These are phyloP conservation scores for Jaltomata sinuosa DNA, from an alignment of 257 asterid species.

Conservation along the genomic window DNA sequence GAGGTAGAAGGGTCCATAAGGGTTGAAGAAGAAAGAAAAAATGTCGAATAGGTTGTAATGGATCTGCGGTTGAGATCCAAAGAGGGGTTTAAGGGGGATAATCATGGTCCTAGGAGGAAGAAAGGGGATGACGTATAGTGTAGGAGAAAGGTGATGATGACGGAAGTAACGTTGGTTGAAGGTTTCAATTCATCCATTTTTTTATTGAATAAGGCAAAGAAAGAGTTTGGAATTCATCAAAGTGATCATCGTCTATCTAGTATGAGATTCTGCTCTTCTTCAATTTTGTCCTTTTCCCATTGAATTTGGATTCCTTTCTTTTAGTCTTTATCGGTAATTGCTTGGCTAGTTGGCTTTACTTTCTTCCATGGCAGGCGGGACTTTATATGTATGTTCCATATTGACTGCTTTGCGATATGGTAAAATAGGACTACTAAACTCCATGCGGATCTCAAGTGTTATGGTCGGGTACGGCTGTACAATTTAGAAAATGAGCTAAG, in stretches of 20 bases:
- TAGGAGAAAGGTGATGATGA: neutral
- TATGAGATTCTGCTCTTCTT: neutral
- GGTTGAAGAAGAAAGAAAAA: neutral
- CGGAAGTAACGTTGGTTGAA: conserved; percentile 17
- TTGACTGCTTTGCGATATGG: too few species aligned
- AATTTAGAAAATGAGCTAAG: too few species aligned
- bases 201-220: neutral
- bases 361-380: neutral
- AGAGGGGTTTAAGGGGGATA: conserved; percentile 33
- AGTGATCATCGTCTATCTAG: too few species aligned
- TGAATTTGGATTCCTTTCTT: neutral
- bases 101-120: conserved; percentile 42
- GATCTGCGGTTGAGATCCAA: conserved; percentile 40
- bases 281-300: neutral
- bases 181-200: conserved; percentile 26
- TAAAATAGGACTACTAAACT: too few species aligned
- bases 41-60: conserved; percentile 5
- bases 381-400: too few species aligned
- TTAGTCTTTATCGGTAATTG: neutral
- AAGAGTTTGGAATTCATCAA: neutral
- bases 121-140: conserved; percentile 6
- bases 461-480: too few species aligned
- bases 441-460: too few species aligned
- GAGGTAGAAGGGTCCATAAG: conserved; percentile 74
- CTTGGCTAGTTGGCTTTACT: neutral